A percentile compares a stretch with the other conserved stretches of the same genome.
Evolutionary conservation across 1,139 yeast genomes (phyloP).

Genomic region (Hyphopichia khmerensis): DNA sequence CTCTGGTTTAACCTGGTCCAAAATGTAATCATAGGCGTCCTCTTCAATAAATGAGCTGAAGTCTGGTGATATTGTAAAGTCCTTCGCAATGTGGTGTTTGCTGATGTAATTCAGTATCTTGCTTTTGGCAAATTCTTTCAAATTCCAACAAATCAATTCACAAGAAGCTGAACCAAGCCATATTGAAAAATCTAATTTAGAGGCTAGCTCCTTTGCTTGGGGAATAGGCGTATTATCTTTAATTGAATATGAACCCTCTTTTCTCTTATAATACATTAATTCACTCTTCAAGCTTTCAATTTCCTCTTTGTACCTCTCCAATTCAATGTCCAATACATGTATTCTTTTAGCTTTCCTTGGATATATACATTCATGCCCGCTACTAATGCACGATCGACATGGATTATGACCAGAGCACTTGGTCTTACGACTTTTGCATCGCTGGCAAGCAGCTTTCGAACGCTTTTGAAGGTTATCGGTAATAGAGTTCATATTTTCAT

Average conservation of each 20-base stretch:
- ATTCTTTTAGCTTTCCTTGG: conserved; percentile 22
- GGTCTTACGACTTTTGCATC: conserved; percentile 26
- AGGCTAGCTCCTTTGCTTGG: neutral
- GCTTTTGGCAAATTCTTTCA: conserved; percentile 17
- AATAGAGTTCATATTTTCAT: neutral
- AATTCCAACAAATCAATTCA: conserved; percentile 28
- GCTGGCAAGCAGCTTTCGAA: conserved; percentile 19
- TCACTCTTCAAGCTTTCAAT: conserved; percentile 14
- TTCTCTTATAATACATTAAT: conserved; percentile 3
- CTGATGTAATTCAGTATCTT: neutral
- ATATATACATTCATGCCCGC: conserved; percentile 20
- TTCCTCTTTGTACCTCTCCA: conserved; percentile 17
- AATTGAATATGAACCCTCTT: neutral
- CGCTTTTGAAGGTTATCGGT: conserved; percentile 2
- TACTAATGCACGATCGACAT: conserved; percentile 18
- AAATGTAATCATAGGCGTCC: conserved; percentile 17
- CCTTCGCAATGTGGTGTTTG: neutral
- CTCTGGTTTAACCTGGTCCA: conserved; percentile 5
- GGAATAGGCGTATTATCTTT: neutral
- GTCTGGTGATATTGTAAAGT: conserved; percentile 19
- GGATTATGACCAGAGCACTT: conserved; percentile 27
- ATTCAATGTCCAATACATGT: conserved; percentile 20
- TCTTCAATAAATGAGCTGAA: conserved; percentile 27
- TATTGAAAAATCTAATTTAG: conserved; percentile 15
- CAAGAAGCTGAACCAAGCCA: conserved; percentile 25